These are phyloP conservation scores for Thielaviopsis musarum DNA, from an alignment of 2,329 filamentous ascomycete genomes.

Conservation along the genomic window DNA sequence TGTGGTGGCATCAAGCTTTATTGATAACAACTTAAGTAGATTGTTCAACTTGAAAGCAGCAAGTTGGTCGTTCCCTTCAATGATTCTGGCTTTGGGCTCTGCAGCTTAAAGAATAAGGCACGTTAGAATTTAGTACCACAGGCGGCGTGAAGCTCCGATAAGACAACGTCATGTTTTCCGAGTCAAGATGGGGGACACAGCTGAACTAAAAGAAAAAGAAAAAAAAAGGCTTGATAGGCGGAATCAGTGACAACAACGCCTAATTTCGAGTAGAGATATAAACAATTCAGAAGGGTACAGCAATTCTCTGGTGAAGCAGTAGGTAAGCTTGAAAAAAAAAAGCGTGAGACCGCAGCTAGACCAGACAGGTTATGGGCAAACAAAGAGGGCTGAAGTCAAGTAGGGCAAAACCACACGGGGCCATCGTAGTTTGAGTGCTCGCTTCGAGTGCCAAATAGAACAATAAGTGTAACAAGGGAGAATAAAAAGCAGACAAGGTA, in stretches of 20 bases:
- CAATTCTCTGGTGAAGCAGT: too few species aligned
- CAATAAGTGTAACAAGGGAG: neutral
- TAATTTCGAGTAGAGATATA: neutral
- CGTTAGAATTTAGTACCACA: too few species aligned
- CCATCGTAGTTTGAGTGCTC: neutral
- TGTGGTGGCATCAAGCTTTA: neutral
- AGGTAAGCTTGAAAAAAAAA: neutral
- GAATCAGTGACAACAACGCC: neutral
- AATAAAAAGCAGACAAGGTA: neutral
- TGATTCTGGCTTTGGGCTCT: too few species aligned
- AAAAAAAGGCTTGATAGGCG: neutral
- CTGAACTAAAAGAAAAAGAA: neutral
- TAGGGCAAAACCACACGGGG: neutral
- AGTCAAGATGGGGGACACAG: constrained; percentile 14
- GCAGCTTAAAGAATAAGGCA: too few species aligned
- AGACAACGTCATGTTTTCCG: too few species aligned
- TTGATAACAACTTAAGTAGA: too few species aligned
- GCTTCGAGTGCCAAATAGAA: neutral
- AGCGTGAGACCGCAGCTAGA: neutral
- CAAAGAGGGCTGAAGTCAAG: neutral
- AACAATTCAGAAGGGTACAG: neutral
- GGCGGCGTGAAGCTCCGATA: too few species aligned
- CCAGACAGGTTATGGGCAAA: neutral
- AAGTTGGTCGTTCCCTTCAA: too few species aligned
- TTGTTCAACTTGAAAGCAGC: too few species aligned